Percentiles rank a stretch among this genome's conserved stretches.
Evolutionary conservation across 192 early-diverging fungal genomes (phyloP).

Genomic region (Coemansia pectinata): DNA sequence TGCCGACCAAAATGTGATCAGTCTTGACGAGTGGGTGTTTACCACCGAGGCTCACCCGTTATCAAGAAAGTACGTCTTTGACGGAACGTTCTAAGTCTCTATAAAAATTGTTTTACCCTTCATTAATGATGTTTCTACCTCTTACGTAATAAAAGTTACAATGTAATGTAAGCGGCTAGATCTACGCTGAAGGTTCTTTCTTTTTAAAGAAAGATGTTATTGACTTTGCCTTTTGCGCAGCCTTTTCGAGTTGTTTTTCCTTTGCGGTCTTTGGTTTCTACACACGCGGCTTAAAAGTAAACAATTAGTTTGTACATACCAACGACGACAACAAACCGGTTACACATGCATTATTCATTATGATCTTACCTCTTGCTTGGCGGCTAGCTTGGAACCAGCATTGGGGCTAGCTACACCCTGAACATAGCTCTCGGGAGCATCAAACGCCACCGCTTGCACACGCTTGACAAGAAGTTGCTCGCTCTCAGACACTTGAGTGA

Average conservation of each 20-base stretch:
- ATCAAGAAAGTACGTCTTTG: slow-evolving; percentile 32
- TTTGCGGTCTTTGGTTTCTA: slow-evolving; percentile 45
- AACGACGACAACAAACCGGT: neutral
- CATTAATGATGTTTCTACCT: neutral
- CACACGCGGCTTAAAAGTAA: neutral
- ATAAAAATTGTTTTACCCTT: neutral
- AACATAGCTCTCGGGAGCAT: slow-evolving; percentile 34
- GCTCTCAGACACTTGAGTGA: slow-evolving; percentile 11
- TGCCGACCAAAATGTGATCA: slow-evolving; percentile 63
- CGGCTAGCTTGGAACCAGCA: neutral
- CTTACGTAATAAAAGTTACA: no score
- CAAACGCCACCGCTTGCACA: slow-evolving; percentile 19
- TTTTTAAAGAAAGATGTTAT: slow-evolving; percentile 46
- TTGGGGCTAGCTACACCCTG: slow-evolving; percentile 21
- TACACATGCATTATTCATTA: neutral
- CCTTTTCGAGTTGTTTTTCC: slow-evolving; percentile 44
- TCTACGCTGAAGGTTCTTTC: slow-evolving; percentile 3
- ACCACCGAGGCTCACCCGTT: slow-evolving; percentile 96
- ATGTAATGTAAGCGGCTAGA: neutral
- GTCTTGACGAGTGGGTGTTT: slow-evolving; percentile 84
- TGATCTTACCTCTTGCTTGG: slow-evolving; percentile 11
- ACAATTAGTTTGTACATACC: neutral
- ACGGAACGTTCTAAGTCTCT: slow-evolving; percentile 38
- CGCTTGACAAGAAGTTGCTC: slow-evolving; percentile 15
- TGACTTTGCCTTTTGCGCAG: slow-evolving; percentile 42